Evolutionary conservation across 768 basidiomycete species (phyloP).

Genomic region (Leccinum subgranulosum): DNA sequence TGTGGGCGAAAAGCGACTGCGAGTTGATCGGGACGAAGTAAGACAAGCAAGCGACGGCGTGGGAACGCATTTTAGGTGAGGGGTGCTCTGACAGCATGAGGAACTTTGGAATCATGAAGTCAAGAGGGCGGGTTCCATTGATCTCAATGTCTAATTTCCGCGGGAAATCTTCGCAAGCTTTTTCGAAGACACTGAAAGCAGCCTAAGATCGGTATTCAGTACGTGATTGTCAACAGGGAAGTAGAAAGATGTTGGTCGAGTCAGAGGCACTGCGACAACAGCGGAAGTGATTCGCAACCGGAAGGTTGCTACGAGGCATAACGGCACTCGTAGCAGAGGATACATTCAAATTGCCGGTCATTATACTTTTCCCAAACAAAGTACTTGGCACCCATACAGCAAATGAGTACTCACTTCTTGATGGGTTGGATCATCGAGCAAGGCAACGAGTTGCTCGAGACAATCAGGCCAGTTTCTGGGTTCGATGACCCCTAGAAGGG

Average conservation of each 20-base stretch:
- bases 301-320: background rate
- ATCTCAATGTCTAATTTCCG: slow-evolving; percentile 94
- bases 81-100: slow-evolving; percentile 83
- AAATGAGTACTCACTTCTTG: slow-evolving; percentile 74
- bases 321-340: slow-evolving; percentile 4
- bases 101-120: slow-evolving; percentile 97
- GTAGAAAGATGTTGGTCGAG: background rate
- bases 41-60: slow-evolving; percentile 91
- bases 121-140: slow-evolving; percentile 87
- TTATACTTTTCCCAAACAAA: background rate
- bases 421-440: slow-evolving; percentile 74
- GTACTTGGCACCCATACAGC: background rate
- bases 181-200: slow-evolving; percentile 90
- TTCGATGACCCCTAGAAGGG: slow-evolving; percentile 83
- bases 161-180: slow-evolving; percentile 96
- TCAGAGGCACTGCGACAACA: background rate
- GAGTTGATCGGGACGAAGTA: slow-evolving; percentile 88
- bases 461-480: slow-evolving; percentile 96
- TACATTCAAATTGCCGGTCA: slow-evolving; percentile 3
- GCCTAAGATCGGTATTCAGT: slow-evolving; percentile 47
- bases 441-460: slow-evolving; percentile 75
- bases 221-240: slow-evolving; percentile 1
- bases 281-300: background rate
- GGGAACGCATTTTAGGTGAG: slow-evolving; percentile 84
- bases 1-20: slow-evolving; percentile 85